These are phyloP conservation scores for Ceratobasidium sp. DNA, from an alignment of 1,284 basidiomycete species.

Conservation along the genomic window DNA sequence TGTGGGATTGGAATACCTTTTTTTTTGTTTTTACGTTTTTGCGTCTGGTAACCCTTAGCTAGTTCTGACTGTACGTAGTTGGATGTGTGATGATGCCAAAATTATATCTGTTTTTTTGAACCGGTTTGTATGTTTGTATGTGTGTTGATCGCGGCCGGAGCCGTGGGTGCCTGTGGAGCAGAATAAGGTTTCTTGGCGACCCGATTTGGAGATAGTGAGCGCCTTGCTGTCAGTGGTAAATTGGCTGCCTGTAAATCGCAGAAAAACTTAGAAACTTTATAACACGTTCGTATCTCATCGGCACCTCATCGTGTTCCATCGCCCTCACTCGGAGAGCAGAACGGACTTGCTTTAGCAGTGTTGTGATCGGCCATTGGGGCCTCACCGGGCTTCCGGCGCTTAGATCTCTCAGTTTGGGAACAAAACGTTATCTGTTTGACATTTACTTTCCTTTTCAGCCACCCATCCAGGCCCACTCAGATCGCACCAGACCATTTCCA, in stretches of 20 bases:
- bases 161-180: slow-evolving; percentile 7
- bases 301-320: too few species aligned
- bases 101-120: slow-evolving; percentile 34
- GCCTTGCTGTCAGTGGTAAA: neutral
- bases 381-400: slow-evolving; percentile 15
- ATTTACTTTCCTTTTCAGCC: neutral
- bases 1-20: slow-evolving; percentile 25
- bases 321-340: too few species aligned
- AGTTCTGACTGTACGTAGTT: slow-evolving; percentile 34
- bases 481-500: neutral
- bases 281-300: neutral
- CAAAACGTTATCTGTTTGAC: neutral
- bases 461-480: neutral
- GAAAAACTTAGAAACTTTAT: neutral
- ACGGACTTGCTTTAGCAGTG: too few species aligned
- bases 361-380: neutral
- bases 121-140: neutral
- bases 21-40: too few species aligned
- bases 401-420: neutral
- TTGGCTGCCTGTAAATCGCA: neutral
- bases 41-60: slow-evolving; percentile 30
- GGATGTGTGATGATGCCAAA: slow-evolving; percentile 45
- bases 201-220: neutral
- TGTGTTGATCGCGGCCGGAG: neutral
- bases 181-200: slow-evolving; percentile 3